Base-by-base conservation (phyloP, 1,284 basidiomycete species). In the Sanguinoderma infundibulare region DNA sequence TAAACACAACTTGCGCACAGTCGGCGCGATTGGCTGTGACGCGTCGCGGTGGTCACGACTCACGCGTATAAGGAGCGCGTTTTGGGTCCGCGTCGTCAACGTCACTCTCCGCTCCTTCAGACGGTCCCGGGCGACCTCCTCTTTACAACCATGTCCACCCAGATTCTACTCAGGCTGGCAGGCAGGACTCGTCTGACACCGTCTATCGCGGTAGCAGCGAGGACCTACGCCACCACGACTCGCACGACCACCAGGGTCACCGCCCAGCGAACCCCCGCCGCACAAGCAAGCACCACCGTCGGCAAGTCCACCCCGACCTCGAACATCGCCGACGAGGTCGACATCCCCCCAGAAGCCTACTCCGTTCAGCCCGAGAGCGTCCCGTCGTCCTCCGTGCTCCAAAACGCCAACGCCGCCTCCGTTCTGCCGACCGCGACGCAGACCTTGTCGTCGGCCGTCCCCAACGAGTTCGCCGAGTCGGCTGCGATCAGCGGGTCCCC, bases 351-450 rank as follows among this genome's bases (percentile, higher is more conserved):
- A 3, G 69, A 68, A 38, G 63, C 50, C 36, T 62, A 63, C 28
- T 49, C 57, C 34, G 53, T 52, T 12, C 66, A 63, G 9, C 35
- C 68, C 0, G 72, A 72, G 62, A 72, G 65, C 62, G 61, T 70
- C 4, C 71, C 70, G 9, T 73, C 72, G n/a, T 70, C 72, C 9
- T 63, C 70, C 20, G 58, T 56, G 2, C 58, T 68, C 17, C 52
- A 57, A 17, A 38, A 57, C 3, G 26, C n/a, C n/a, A n/a, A n/a
- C n/a, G n/a, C n/a, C n/a, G n/a, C 59, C 9, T 54, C 56, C 1
- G 12, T 42, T n/a, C 14, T 40, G 22, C 28, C 57, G 14, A 22
- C 56, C 2, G 34, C 50, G 14, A 51, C n/a, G 5, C 22, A 24
- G 3, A 38, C 28, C 12, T n/a, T 40, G 7, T 28, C 38, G 7